phyloP scores from a whole-genome alignment of 2,329 filamentous ascomycete genomes.

The Monilinia fructigena region DNA sequence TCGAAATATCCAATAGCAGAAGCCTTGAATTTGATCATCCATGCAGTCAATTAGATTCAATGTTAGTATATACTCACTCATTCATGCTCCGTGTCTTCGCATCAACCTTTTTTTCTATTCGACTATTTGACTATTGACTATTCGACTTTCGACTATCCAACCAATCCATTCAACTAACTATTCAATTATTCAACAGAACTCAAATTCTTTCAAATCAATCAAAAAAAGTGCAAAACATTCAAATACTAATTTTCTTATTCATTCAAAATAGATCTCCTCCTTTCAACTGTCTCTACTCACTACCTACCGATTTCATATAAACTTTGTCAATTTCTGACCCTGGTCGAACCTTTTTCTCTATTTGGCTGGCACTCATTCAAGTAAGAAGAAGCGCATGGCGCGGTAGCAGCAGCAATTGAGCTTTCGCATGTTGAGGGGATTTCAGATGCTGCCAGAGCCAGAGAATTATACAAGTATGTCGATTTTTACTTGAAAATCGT shows the following conservation, averaged over 20 bases:
- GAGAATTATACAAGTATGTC: conserved; percentile 41
- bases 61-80: neutral
- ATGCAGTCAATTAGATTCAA: neutral
- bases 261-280: neutral
- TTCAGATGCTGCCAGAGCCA: conserved; percentile 37
- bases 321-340: neutral
- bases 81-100: neutral
- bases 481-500: neutral
- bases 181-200: neutral
- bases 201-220: no score
- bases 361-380: conserved; percentile 6
- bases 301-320: no score
- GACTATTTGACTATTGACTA: no score
- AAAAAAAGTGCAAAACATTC: neutral
- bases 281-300: neutral
- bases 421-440: conserved; percentile 37
- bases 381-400: conserved; percentile 27
- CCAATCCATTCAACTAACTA: neutral
- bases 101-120: neutral
- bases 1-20: neutral
- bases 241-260: neutral
- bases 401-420: conserved; percentile 31
- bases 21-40: neutral
- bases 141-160: neutral
- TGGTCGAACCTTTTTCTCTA: neutral